Conservation (phyloP, 1,139 yeast species). For the Geotrichum phurueaensis region DNA sequence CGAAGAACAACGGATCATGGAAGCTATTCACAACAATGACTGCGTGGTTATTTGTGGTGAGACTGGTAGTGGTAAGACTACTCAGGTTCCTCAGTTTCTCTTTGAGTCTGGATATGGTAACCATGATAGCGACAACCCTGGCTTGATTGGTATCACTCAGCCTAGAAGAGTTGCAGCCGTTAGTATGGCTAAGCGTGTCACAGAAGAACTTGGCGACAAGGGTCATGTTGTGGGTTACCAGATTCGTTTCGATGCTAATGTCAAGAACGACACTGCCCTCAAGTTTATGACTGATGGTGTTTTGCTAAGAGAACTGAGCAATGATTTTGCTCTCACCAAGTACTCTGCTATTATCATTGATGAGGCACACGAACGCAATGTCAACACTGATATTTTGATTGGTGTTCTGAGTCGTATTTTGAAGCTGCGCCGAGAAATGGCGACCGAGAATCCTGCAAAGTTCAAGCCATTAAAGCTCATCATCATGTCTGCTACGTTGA, state of each 20-base stretch:
- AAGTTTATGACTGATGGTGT: conserved; percentile 99
- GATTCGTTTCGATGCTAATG: conserved; percentile 79
- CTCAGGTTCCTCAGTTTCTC: conserved; percentile 91
- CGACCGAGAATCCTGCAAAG: conserved; percentile 29
- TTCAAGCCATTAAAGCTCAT: conserved; percentile 53
- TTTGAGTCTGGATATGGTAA: conserved; percentile 86
- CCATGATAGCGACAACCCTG: conserved; percentile 62
- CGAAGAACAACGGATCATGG: conserved; percentile 93
- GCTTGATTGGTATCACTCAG: conserved; percentile 93
- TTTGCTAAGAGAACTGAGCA: conserved; percentile 82
- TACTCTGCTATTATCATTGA: conserved; percentile 87
- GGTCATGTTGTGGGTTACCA: conserved; percentile 79
- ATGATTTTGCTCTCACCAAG: conserved; percentile 70
- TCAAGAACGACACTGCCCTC: conserved; percentile 64
- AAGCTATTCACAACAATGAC: conserved; percentile 88
- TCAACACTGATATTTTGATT: conserved; percentile 89
- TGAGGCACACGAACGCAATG: conserved; percentile 96
- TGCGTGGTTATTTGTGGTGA: conserved; percentile 93
- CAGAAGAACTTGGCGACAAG: conserved; percentile 75
- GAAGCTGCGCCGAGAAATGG: conserved; percentile 56
- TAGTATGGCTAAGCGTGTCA: conserved; percentile 90
- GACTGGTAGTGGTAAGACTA: conserved; percentile 97
- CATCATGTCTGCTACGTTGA: conserved; percentile 89
- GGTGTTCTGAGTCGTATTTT: conserved; percentile 92
- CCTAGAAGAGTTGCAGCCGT: conserved; percentile 99